phyloP scores from a whole-genome alignment of 495 filamentous ascomycete species.

The Penicillium lividum region DNA sequence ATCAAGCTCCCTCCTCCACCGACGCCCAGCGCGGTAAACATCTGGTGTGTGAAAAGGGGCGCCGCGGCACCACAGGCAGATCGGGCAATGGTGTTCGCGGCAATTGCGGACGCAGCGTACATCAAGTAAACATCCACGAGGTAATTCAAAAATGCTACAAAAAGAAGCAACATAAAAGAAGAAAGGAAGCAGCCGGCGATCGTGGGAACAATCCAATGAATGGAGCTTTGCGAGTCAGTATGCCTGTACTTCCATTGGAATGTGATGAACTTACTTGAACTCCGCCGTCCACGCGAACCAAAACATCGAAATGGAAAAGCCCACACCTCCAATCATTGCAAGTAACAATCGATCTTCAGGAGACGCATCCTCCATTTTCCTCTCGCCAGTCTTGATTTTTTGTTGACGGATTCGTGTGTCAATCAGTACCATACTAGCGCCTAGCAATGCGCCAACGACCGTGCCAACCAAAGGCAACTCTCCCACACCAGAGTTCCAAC shows the following conservation, averaged over 20 bases:
- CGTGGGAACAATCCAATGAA: constrained; percentile 52
- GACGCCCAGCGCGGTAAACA: constrained; percentile 50
- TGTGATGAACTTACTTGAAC: constrained; percentile 40
- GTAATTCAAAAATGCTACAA: constrained; percentile 35
- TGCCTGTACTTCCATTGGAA: background rate
- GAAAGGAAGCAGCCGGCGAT: constrained; percentile 41
- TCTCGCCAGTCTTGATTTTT: constrained; percentile 43
- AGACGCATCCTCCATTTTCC: constrained; percentile 34
- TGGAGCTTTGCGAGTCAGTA: constrained; percentile 15
- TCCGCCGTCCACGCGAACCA: constrained; percentile 57
- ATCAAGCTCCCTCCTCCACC: constrained; percentile 52
- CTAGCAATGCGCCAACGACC: constrained; percentile 40
- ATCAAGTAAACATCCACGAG: constrained; percentile 32
- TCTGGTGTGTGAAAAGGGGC: constrained; percentile 34
- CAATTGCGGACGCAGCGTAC: constrained; percentile 34
- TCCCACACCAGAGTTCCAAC: constrained; percentile 52
- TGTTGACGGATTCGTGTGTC: constrained; percentile 19
- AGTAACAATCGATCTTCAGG: constrained; percentile 51
- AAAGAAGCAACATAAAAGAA: constrained; percentile 37
- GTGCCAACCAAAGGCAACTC: constrained; percentile 55
- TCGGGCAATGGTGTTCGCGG: constrained; percentile 31
- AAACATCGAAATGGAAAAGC: constrained; percentile 57
- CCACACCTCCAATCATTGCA: constrained; percentile 58
- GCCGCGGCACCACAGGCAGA: constrained; percentile 33
- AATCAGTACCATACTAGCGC: constrained; percentile 40